A percentile compares a stretch with the other conserved stretches of the same genome.
These are phyloP conservation scores for Phanerochaete sordida DNA, from an alignment of 768 basidiomycete species.

Conservation along the genomic window DNA sequence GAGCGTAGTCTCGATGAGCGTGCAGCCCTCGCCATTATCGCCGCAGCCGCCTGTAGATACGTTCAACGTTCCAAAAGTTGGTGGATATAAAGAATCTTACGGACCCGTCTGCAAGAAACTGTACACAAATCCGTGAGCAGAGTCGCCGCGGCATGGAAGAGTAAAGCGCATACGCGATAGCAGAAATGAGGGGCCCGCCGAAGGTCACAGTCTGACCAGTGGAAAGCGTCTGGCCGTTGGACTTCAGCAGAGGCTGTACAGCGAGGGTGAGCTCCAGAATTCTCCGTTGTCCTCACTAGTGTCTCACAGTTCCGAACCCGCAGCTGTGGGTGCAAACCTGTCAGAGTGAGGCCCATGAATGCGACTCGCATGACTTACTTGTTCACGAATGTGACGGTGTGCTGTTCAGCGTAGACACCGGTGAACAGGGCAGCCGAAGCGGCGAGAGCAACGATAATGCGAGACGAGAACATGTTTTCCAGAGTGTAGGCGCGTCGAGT, in stretches of 20 bases:
- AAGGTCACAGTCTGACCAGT: constrained; percentile 32
- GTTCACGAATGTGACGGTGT: constrained; percentile 43
- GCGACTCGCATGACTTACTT: constrained; percentile 27
- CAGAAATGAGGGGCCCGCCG: constrained; percentile 29
- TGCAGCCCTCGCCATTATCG: constrained; percentile 38
- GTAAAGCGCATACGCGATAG: constrained; percentile 44
- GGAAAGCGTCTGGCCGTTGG: constrained; percentile 35
- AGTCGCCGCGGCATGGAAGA: no score
- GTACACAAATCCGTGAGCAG: no score
- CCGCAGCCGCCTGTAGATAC: constrained; percentile 28
- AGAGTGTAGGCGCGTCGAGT: no score
- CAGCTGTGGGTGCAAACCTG: constrained; percentile 25
- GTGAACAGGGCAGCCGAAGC: not conserved
- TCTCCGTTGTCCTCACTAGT: not conserved
- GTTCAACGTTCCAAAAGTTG: not conserved
- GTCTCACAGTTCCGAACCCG: constrained; percentile 33
- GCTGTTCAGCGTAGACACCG: constrained; percentile 33
- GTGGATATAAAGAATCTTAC: not conserved
- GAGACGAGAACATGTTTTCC: not conserved
- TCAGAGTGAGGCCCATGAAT: not conserved
- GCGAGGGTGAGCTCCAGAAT: not conserved
- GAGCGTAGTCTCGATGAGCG: constrained; percentile 36
- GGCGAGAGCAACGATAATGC: not conserved
- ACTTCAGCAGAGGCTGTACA: constrained; percentile 35
- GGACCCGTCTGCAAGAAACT: constrained; percentile 6